Evolutionary conservation across 306 rosid genomes (phyloP).

Genomic region (Medicago truncatula): DNA sequence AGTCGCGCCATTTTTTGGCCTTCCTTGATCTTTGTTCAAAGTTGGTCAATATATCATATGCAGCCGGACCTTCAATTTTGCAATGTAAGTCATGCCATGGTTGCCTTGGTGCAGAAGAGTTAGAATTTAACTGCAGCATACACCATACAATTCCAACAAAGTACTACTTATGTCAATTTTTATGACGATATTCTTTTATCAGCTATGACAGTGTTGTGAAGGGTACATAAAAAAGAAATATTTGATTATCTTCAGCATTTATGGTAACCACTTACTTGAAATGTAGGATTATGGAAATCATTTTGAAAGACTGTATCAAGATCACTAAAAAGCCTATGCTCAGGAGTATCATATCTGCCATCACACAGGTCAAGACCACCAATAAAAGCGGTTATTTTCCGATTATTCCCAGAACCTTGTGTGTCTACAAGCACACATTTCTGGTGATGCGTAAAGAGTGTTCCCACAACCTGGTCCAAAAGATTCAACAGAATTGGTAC

Average conservation of each 20-base stretch:
- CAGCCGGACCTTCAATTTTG: conserved; percentile 85
- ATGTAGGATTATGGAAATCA: conserved; percentile 75
- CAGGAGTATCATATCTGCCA: conserved; percentile 81
- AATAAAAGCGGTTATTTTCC: conserved; percentile 71
- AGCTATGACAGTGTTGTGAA: not conserved
- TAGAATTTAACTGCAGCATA: conserved; percentile 48
- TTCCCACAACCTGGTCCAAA: conserved; percentile 74
- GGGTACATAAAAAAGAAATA: not conserved
- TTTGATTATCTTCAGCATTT: conserved; percentile 12
- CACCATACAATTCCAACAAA: conserved; percentile 24
- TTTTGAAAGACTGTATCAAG: conserved; percentile 58
- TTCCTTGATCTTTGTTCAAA: conserved; percentile 82
- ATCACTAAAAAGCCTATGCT: conserved; percentile 66
- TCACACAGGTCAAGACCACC: conserved; percentile 85
- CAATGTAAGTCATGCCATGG: conserved; percentile 71
- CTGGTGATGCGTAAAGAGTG: conserved; percentile 84
- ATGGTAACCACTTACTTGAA: conserved; percentile 54
- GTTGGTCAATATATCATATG: conserved; percentile 71
- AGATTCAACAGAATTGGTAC: conserved; percentile 27
- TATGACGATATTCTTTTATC: not conserved
- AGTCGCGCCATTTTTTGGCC: conserved; percentile 70
- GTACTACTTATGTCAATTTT: conserved; percentile 1
- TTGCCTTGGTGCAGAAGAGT: conserved; percentile 60
- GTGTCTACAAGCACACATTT: conserved; percentile 76
- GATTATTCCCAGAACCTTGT: conserved; percentile 57